Evolutionary conservation across 805 yeast genomes (phyloP), one percentile per base, ranked within the genome.

Genomic region (Metschnikowia borealis): DNA sequence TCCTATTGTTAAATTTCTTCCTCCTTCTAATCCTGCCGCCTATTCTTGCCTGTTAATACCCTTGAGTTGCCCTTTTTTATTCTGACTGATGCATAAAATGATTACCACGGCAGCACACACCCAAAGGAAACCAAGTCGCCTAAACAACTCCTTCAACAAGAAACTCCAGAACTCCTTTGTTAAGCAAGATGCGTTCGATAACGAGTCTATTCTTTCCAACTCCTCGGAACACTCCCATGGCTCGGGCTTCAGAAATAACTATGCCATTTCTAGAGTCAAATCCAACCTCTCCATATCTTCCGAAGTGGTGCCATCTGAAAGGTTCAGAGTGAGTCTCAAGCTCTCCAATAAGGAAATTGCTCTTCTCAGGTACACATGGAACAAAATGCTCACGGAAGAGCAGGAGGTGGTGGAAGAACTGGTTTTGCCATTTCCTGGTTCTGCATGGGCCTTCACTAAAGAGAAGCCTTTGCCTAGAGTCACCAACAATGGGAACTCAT

Each of bases 341-440:
- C 52, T 57, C 46, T 46, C 54, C 26, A 36, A 47, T 14, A 58
- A 54, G 41, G 82, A 79, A 52, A 77, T 77, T 35, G 78, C 74
- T 8, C 59, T 73, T 21, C 62, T 79, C 33, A 61, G 78, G 47
- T 71, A 66, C 52, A 77, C 81, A 5, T 79, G 83, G 61, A 53
- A 50, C 50, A 54, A 56, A 33, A 63, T 63, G 75, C 55, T 73
- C 29, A 56, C 67, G 35, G 77, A 73, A 37, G 73, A 70, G 49
- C 66, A 66, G 5, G 51, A 60, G 6, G 55, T 46, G 13, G 60
- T 58, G 37, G 54, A 56, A 29, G 29, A 34, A n/a, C 44, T 29
- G 37, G 38, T 51, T 4, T 34, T 53, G 47, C 52, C 60, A 7
- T 48, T 58, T 14, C 58, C 61, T 10, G 58, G 59, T 6, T 51